phyloP scores from a whole-genome alignment of 495 filamentous ascomycete species.

The Sabuloglossum arenarium region DNA sequence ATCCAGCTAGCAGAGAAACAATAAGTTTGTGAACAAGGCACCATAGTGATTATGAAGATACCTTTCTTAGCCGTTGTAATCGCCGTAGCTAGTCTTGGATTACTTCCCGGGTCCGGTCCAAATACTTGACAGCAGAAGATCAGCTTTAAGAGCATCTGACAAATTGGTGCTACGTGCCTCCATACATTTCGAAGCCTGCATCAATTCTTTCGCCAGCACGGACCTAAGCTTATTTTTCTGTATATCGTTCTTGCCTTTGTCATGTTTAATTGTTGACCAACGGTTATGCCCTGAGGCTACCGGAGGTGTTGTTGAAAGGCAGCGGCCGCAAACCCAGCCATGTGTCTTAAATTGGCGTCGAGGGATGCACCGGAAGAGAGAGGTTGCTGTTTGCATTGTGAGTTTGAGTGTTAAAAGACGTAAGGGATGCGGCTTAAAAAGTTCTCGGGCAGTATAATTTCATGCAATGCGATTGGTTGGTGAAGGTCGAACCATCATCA shows the following conservation, averaged over 20 bases:
- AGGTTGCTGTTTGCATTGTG: not conserved
- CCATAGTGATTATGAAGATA: conserved; percentile 14
- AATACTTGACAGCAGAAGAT: conserved; percentile 19
- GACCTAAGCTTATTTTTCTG: conserved; percentile 33
- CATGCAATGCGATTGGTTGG: not conserved
- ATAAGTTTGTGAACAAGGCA: not conserved
- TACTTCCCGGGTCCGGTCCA: conserved; percentile 51
- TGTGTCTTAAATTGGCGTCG: not conserved
- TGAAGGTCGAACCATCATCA: not conserved
- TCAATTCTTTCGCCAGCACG: conserved; percentile 29
- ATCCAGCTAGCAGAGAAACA: conserved; percentile 28
- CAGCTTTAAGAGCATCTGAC: not conserved
- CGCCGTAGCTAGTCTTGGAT: conserved; percentile 48
- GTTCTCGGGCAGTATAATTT: not conserved
- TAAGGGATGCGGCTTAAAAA: not conserved
- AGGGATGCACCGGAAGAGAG: not conserved
- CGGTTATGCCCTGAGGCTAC: conserved; percentile 57
- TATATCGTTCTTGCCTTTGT: conserved; percentile 63
- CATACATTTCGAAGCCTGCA: conserved; percentile 32
- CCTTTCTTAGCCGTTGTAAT: conserved; percentile 67
- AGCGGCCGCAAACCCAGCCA: conserved; percentile 8
- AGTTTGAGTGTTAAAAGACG: not conserved
- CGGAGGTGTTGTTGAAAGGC: conserved; percentile 29
- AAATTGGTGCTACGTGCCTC: not conserved
- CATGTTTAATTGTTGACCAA: conserved; percentile 91